Base-by-base conservation (phyloP, 208 protist species). In the Crithidia mellificae region DNA sequence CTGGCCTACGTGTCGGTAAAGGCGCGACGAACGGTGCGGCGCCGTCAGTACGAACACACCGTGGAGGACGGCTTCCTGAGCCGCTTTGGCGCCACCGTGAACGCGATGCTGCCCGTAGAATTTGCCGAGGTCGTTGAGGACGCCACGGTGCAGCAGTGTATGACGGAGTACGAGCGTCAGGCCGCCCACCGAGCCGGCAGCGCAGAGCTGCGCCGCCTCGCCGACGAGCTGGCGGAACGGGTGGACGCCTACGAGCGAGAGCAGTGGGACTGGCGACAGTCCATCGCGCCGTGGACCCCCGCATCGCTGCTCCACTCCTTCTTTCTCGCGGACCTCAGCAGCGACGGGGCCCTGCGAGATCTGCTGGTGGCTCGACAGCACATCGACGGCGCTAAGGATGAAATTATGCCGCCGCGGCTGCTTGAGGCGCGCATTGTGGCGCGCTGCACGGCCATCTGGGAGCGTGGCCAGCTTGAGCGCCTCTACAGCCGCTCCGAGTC, bases 81-180 rank as follows among this genome's bases (percentile, higher is more conserved):
- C 6, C 15, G 19, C 32, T 77, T 75, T 25, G 75, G 67, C 14
- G 38, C 43, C 12, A 51, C 79, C 5, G 81, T 92, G 6, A 84
- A 92, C 41, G 17, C 82, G 22, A 68, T 80, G 72, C 64, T 84
- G 29, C 87, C 87, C 5, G 75, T 92, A 32, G 78, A 81, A 29
- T 87, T 77, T 61, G 57, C 77, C 25, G 77, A 88, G 41, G 74
- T 88, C 6, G 46, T 89, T 6, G 78, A 84, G 39, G 83, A 92
- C 52, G 63, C 74, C 14, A 52, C 39, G n/a, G 80, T 89, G 41
- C 73, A 77, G 50, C 20, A 20, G 15, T 59, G 84, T 15, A 52
- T 71, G 46, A 53, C 74, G 14, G 50, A 69, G 19, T 58, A 73
- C 6, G 65, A 80, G 57, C 62, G 51, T 20, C 44, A 67, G 41